Conservation (phyloP, 768 basidiomycete genomes). For the Phaffia australis region DNA sequence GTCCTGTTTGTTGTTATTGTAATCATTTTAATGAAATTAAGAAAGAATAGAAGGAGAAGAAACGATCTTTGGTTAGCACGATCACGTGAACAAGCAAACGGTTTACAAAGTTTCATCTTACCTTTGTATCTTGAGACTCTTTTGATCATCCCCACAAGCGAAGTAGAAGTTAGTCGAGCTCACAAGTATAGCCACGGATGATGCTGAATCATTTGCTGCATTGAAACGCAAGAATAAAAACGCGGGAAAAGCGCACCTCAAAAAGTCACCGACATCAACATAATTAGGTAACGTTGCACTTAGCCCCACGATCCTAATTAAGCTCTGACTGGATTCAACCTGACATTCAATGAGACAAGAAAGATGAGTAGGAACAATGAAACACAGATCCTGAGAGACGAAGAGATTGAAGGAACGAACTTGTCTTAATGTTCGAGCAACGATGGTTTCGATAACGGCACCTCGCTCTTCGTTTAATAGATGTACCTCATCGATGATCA, state of each 20-base stretch:
- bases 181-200: no score
- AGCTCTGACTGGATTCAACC: conserved; percentile 92
- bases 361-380: neutral
- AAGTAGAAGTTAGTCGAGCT: neutral
- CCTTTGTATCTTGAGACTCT: conserved; percentile 24
- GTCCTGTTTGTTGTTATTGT: conserved; percentile 49
- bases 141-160: neutral
- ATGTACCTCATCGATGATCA: conserved; percentile 97
- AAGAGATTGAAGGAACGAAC: conserved; percentile 37
- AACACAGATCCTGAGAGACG: conserved; percentile 5
- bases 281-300: conserved; percentile 95
- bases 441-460: conserved; percentile 95
- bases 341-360: conserved; percentile 34
- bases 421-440: conserved; percentile 86
- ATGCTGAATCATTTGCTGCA: no score
- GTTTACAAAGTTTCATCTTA: no score
- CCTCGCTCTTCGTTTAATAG: conserved; percentile 94
- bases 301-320: conserved; percentile 90
- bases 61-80: neutral
- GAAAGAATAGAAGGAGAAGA: neutral
- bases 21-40: neutral
- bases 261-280: conserved; percentile 86
- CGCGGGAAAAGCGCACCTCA: conserved; percentile 50
- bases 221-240: neutral
- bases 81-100: no score